Evolutionary conservation across 495 filamentous ascomycete genomes (phyloP).

Genomic region (Neurospora sp.): DNA sequence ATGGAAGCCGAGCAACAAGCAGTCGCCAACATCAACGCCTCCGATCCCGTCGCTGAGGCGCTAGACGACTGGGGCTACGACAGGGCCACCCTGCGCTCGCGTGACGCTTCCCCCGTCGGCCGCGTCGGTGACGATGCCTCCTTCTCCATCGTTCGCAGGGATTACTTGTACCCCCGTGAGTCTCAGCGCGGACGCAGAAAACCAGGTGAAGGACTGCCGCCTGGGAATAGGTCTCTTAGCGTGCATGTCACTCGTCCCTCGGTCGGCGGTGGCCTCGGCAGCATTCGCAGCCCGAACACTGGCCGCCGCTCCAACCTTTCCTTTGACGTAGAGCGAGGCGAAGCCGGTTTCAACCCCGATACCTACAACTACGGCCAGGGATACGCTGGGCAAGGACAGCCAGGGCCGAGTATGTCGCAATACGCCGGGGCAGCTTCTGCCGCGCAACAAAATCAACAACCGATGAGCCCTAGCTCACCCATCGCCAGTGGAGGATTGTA

Average conservation of each 20-base stretch:
- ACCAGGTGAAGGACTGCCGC: conserved; percentile 30
- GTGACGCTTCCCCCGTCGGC: conserved; percentile 20
- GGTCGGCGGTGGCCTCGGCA: conserved; percentile 1
- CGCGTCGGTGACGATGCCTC: conserved; percentile 17
- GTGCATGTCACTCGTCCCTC: conserved; percentile 26
- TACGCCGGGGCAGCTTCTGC: conserved; percentile 16
- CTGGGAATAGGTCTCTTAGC: conserved; percentile 13
- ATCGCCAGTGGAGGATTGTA: neutral
- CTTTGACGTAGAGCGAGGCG: conserved; percentile 22
- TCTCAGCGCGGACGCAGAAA: conserved; percentile 38
- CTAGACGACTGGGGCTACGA: conserved; percentile 34
- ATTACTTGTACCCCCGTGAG: conserved; percentile 20
- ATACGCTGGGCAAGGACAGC: neutral
- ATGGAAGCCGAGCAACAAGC: conserved; percentile 23
- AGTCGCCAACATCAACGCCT: conserved; percentile 27
- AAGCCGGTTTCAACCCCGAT: conserved; percentile 6
- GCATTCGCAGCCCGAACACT: neutral
- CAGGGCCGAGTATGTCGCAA: conserved; percentile 8
- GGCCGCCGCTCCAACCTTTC: conserved; percentile 3
- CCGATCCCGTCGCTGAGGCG: conserved; percentile 25
- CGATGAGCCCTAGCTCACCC: neutral
- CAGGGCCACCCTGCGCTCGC: conserved; percentile 20
- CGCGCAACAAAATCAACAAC: neutral
- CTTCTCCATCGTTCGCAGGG: conserved; percentile 5
- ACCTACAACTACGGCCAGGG: neutral